A percentile compares a stretch with the other conserved stretches of the same genome.
phyloP scores from a whole-genome alignment of 2,329 filamentous ascomycete genomes.

The Periconia macrospinosa region DNA sequence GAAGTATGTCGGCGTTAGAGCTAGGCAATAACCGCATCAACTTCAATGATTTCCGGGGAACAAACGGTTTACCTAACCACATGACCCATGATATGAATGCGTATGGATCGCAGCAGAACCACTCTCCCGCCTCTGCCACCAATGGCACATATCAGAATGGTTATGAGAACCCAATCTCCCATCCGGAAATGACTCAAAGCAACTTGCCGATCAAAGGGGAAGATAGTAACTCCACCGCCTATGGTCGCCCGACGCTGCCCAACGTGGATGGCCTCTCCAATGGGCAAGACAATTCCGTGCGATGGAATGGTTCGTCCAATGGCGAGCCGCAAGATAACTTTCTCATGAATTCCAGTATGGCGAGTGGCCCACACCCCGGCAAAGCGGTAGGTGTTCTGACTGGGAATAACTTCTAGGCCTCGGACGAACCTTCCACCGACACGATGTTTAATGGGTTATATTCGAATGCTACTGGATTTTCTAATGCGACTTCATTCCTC shows the following conservation, averaged over 20 bases:
- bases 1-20: conserved; percentile 41
- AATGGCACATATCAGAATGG: conserved; percentile 32
- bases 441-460: conserved; percentile 54
- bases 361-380: conserved; percentile 47
- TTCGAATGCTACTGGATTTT: conserved; percentile 48
- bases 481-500: conserved; percentile 40
- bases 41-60: conserved; percentile 40
- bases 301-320: conserved; percentile 51
- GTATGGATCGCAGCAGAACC: conserved; percentile 30
- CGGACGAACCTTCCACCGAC: conserved; percentile 49
- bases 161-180: conserved; percentile 34
- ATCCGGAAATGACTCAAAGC: conserved; percentile 36
- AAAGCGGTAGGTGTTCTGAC: conserved; percentile 50
- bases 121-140: conserved; percentile 21
- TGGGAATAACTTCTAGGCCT: conserved; percentile 44
- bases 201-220: conserved; percentile 40
- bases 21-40: conserved; percentile 37
- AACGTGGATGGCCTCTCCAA: conserved; percentile 40
- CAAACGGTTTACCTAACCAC: conserved; percentile 32
- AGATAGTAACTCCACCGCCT: conserved; percentile 29
- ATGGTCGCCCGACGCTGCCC: conserved; percentile 38
- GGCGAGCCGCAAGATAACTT: conserved; percentile 50
- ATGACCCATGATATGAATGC: conserved; percentile 26
- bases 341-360: conserved; percentile 51
- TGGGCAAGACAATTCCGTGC: conserved; percentile 42